These are phyloP conservation scores for Xylaria bambusicola DNA, from an alignment of 495 filamentous ascomycete species.

Conservation along the genomic window DNA sequence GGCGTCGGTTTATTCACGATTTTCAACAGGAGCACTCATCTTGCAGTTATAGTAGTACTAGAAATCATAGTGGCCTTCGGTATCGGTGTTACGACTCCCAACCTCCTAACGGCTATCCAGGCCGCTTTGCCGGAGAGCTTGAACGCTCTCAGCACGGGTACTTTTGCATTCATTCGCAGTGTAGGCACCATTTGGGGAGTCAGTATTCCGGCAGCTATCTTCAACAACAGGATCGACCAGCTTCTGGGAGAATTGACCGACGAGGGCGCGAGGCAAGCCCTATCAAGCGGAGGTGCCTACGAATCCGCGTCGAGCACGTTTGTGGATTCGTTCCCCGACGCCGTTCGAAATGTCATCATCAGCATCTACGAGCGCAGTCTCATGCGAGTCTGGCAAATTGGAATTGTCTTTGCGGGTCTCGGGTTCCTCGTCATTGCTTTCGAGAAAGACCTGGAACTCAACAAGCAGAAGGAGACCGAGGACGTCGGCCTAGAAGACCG, in stretches of 20 bases:
- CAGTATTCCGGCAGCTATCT: conserved; percentile 48
- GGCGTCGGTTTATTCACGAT: conserved; percentile 45
- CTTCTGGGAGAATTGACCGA: conserved; percentile 16
- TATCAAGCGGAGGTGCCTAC: conserved; percentile 16
- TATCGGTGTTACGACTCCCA: conserved; percentile 37
- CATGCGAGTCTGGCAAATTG: conserved; percentile 7
- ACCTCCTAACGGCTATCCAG: conserved; percentile 32
- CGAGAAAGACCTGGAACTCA: conserved; percentile 16
- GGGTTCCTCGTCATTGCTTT: conserved; percentile 14
- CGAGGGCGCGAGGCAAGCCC: neutral
- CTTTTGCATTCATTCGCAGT: conserved; percentile 48
- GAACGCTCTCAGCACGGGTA: conserved; percentile 42
- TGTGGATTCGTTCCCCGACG: conserved; percentile 8
- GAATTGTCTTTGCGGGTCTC: conserved; percentile 12
- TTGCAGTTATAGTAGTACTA: conserved; percentile 33
- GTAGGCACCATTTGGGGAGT: conserved; percentile 53
- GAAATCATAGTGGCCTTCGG: conserved; percentile 38
- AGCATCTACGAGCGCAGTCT: conserved; percentile 15
- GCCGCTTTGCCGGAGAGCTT: conserved; percentile 44
- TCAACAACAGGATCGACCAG: conserved; percentile 46
- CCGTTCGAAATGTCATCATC: conserved; percentile 8
- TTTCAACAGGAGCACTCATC: conserved; percentile 26
- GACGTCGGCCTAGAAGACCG: conserved; percentile 17
- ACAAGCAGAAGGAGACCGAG: conserved; percentile 15
- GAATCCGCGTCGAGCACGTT: conserved; percentile 13